Evolutionary conservation across 805 yeast species (phyloP).

Genomic region (Starmerella khaoyaiensis): DNA sequence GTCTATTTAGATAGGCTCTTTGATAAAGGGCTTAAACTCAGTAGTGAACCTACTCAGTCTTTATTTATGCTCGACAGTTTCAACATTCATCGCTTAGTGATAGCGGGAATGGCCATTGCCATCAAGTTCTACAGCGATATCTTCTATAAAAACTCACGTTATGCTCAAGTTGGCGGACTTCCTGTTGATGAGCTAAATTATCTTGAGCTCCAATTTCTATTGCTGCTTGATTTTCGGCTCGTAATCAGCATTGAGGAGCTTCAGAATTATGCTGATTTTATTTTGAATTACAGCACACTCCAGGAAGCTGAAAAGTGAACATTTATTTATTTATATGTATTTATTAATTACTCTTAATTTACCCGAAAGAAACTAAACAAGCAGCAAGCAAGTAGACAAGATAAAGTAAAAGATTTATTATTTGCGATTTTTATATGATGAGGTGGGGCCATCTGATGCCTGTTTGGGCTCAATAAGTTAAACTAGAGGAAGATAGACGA

Average conservation of each 20-base stretch:
- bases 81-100: constrained; percentile 85
- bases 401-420: background rate
- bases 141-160: constrained; percentile 84
- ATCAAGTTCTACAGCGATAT: constrained; percentile 68
- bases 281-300: constrained; percentile 39
- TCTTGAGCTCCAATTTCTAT: constrained; percentile 75
- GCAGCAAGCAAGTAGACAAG: no score
- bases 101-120: constrained; percentile 89
- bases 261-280: constrained; percentile 76
- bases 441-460: background rate
- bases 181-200: constrained; percentile 58
- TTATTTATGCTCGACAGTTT: constrained; percentile 90
- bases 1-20: constrained; percentile 93
- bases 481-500: no score
- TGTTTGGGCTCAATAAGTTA: constrained; percentile 1
- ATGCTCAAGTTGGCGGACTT: constrained; percentile 86
- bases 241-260: constrained; percentile 83
- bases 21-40: constrained; percentile 39
- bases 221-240: constrained; percentile 72
- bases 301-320: background rate
- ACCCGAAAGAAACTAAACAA: no score
- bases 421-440: background rate
- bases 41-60: constrained; percentile 12
- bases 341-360: no score
- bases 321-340: background rate